Evolutionary conservation across 2,329 filamentous ascomycete genomes (phyloP), one percentile per base, ranked within the genome.

Genomic region (Akanthomyces uredinophilus): DNA sequence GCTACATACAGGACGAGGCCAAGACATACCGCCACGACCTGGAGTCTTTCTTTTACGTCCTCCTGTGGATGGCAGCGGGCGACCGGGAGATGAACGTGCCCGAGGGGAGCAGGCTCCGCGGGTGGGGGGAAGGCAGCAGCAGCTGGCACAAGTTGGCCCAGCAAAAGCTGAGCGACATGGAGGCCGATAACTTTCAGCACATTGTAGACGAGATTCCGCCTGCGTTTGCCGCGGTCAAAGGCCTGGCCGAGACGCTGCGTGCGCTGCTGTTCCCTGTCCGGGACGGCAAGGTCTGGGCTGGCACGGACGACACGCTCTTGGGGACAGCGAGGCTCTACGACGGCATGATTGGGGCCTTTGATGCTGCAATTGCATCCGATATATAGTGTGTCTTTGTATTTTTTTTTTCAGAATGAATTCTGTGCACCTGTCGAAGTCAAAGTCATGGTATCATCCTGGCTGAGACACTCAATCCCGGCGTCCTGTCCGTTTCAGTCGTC

Each of bases 271-370:
- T 41, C 16, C 55, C 55, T 16, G 1, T 50, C 20, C 55, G 55
- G 14, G 44, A 58, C 32, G 56, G 56, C 14, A 20, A 16, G 22
- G 2, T 41, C 10, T 59, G 32, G 44, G 22, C 46, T 1, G 46
- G 56, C 6, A 51, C 56, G 5, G 56, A 51, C 4, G 83, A 85
- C 65, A 83, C 86, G 44, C 29, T 13, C 2, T 14, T 27, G 5
- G 44, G 10, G 7, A 2, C 8, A 1, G 46, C 43, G 2, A 11
- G 2, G 6, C 56, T 51, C 3, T 49, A 58, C 43, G 32, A 58
- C 6, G 43, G 55, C 8, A 18, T 58, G 16, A 24, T 49, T 47
- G 11, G 24, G 11, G 43, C 22, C 1, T 59, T 51, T 59, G 56
- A 41, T 16, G 46, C 22, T 27, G 35, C 35, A 1, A 22, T 59